These are phyloP conservation scores for Pyrenophora seminiperda DNA, from an alignment of 2,329 filamentous ascomycete genomes.

Conservation along the genomic window DNA sequence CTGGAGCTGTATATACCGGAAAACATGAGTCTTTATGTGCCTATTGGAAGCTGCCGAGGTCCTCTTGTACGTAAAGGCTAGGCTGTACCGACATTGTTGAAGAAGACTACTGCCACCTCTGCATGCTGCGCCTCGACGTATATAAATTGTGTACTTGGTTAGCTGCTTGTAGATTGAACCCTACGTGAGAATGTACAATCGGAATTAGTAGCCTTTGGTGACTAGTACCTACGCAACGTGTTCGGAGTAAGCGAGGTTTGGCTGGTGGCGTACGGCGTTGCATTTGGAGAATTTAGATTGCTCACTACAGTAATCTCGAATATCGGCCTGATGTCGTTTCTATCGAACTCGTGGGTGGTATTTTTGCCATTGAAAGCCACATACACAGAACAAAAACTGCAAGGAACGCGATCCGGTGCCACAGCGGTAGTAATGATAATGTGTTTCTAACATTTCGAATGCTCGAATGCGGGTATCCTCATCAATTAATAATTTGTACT, in stretches of 20 bases:
- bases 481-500: constrained; percentile 14
- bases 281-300: constrained; percentile 4
- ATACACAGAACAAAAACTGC: background rate
- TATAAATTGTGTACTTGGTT: too few species aligned
- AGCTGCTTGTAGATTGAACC: background rate
- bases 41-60: too few species aligned
- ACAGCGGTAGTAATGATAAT: background rate
- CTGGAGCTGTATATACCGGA: too few species aligned
- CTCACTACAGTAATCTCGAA: background rate
- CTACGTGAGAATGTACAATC: background rate
- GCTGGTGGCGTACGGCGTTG: background rate
- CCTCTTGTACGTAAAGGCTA: too few species aligned
- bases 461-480: constrained; percentile 27
- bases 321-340: background rate
- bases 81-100: too few species aligned
- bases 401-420: background rate
- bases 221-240: background rate
- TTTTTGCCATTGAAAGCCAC: background rate
- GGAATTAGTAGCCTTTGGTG: background rate
- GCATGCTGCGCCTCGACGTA: too few species aligned
- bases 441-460: constrained; percentile 5
- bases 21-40: too few species aligned
- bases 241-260: background rate
- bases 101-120: too few species aligned
- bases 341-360: background rate